A percentile compares a stretch with the other conserved stretches of the same genome.
These are phyloP conservation scores for Terfezia boudieri DNA, from an alignment of 495 filamentous ascomycete genomes.

Conservation along the genomic window DNA sequence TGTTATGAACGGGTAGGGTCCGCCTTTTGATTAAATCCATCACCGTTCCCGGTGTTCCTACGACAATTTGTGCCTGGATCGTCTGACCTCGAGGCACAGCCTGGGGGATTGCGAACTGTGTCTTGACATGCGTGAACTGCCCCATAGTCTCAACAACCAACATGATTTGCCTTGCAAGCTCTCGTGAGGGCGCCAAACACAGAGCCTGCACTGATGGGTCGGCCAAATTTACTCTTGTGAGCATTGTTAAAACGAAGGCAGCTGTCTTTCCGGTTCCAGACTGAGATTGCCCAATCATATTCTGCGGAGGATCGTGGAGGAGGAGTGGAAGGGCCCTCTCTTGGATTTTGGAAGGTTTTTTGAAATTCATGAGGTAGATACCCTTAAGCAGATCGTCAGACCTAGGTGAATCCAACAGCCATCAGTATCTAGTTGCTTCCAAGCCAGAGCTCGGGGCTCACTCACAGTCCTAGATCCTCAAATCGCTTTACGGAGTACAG, in stretches of 20 bases:
- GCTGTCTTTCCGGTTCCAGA: conserved; percentile 98
- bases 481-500: conserved; percentile 68
- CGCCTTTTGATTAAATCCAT: conserved; percentile 60
- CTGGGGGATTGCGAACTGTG: conserved; percentile 60
- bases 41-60: conserved; percentile 87
- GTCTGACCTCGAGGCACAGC: conserved; percentile 37
- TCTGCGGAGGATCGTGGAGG: conserved; percentile 55
- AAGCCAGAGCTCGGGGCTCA: conserved; percentile 3
- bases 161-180: conserved; percentile 85
- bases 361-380: conserved; percentile 48
- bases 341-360: conserved; percentile 92
- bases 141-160: conserved; percentile 63
- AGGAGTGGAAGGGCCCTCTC: conserved; percentile 79
- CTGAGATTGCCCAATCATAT: conserved; percentile 94
- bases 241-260: conserved; percentile 78
- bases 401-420: conserved; percentile 9
- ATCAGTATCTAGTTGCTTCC: not conserved
- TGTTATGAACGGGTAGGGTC: conserved; percentile 36
- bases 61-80: conserved; percentile 51
- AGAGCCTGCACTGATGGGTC: conserved; percentile 60
- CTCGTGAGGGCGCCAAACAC: conserved; percentile 76
- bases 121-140: conserved; percentile 47
- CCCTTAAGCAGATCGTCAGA: conserved; percentile 29
- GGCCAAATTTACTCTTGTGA: conserved; percentile 55
- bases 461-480: conserved; percentile 66